These are phyloP conservation scores for Tillandsia fasciculata DNA, from an alignment of 176 grass and related monocot species.

Conservation along the genomic window DNA sequence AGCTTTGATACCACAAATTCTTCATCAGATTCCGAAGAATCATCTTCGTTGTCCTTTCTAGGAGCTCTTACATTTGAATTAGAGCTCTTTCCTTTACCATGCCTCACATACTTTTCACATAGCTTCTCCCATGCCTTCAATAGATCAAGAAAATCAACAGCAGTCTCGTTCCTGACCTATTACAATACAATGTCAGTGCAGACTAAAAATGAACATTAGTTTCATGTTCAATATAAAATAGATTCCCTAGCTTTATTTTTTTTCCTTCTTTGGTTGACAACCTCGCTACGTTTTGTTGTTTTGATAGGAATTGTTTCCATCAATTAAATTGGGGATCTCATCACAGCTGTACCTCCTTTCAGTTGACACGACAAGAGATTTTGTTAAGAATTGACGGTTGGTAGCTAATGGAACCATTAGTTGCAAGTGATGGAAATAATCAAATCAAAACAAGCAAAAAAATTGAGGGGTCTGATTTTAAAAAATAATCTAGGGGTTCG, in stretches of 20 bases:
- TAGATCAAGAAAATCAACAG: slow-evolving; percentile 75
- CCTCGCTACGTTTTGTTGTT: too few relatives aligned
- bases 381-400: too few relatives aligned
- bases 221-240: background rate
- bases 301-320: too few relatives aligned
- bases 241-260: background rate
- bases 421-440: too few relatives aligned
- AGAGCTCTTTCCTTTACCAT: slow-evolving; percentile 19
- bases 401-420: too few relatives aligned
- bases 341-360: too few relatives aligned
- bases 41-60: slow-evolving; percentile 24
- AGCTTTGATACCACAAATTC: slow-evolving; percentile 76
- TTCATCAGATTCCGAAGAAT: slow-evolving; percentile 26
- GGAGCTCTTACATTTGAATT: slow-evolving; percentile 25
- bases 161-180: slow-evolving; percentile 74
- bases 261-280: too few relatives aligned
- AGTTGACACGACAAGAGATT: too few relatives aligned
- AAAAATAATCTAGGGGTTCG: background rate
- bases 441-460: background rate
- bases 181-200: slow-evolving; percentile 20
- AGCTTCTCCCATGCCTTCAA: slow-evolving; percentile 76
- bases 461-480: slow-evolving; percentile 11
- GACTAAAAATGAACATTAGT: slow-evolving; percentile 15
- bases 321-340: too few relatives aligned
- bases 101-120: slow-evolving; percentile 50